These are phyloP conservation scores for Leccinum olivaceoglutinosum DNA, from an alignment of 1,284 basidiomycete species.

Conservation along the genomic window DNA sequence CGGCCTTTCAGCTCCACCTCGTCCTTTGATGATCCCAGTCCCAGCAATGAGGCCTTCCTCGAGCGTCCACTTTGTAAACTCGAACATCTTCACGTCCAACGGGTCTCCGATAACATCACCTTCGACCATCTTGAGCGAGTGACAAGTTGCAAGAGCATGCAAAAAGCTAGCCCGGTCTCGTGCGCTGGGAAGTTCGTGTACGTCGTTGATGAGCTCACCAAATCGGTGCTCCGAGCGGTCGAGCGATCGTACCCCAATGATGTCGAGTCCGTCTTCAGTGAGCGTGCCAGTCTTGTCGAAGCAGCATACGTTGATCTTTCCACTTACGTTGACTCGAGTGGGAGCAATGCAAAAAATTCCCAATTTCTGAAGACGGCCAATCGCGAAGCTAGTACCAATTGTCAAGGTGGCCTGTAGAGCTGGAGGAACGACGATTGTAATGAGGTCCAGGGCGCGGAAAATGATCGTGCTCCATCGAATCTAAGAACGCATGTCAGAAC, in stretches of 20 bases:
- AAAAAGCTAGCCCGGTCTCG: conserved; percentile 80
- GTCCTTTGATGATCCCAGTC: conserved; percentile 65
- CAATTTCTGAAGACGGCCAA: conserved; percentile 80
- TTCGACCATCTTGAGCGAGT: conserved; percentile 90
- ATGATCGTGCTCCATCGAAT: conserved; percentile 88
- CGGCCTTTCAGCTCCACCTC: conserved; percentile 63
- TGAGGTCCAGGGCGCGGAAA: conserved; percentile 91
- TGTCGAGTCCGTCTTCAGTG: conserved; percentile 97
- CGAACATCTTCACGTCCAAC: conserved; percentile 95
- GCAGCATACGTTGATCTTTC: conserved; percentile 96
- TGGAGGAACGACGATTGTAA: conserved; percentile 97
- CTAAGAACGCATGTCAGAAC: conserved; percentile 34
- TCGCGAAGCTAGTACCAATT: conserved; percentile 96
- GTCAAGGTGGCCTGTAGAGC: conserved; percentile 96
- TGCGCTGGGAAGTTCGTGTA: conserved; percentile 79
- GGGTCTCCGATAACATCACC: conserved; percentile 94
- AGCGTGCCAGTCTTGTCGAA: conserved; percentile 99
- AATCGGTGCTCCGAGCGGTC: conserved; percentile 76
- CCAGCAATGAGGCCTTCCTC: conserved; percentile 85
- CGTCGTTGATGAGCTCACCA: conserved; percentile 85
- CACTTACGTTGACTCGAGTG: conserved; percentile 92
- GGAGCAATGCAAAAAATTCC: conserved; percentile 98
- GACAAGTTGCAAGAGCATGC: conserved; percentile 93
- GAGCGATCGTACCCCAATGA: conserved; percentile 84
- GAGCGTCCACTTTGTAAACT: conserved; percentile 92